Conservation (phyloP, 441 rosid genomes). For the Gossypium trilobum region DNA sequence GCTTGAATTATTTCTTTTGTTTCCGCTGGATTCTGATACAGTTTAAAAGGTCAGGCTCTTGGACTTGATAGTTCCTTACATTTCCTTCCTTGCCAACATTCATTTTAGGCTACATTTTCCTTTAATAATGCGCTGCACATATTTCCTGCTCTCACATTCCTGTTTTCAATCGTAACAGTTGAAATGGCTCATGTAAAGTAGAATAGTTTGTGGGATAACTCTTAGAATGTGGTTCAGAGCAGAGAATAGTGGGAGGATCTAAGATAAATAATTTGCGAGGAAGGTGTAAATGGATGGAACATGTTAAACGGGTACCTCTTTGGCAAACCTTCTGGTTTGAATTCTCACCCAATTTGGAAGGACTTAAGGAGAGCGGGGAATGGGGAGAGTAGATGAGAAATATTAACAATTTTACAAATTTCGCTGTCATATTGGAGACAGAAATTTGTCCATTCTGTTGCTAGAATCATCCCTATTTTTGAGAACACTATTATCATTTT, state of each 20-base stretch:
- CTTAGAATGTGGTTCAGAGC: neutral
- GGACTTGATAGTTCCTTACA: conserved; percentile 9
- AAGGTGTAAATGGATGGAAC: neutral
- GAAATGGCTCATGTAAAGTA: neutral
- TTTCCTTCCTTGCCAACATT: neutral
- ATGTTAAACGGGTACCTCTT: neutral
- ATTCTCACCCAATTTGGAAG: neutral
- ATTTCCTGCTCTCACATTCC: neutral
- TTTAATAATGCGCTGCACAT: neutral
- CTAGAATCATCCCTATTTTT: neutral
- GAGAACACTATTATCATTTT: neutral
- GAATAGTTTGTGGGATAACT: neutral
- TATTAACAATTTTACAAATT: neutral
- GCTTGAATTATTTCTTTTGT: conserved; percentile 98
- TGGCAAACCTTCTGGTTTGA: neutral
- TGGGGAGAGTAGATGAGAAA: neutral
- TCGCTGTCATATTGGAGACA: neutral
- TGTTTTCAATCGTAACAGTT: neutral
- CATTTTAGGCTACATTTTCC: neutral
- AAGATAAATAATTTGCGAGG: conserved; percentile 3
- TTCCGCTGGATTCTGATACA: conserved; percentile 97
- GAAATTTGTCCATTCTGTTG: neutral
- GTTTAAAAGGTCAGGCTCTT: conserved; percentile 68
- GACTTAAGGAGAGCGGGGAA: neutral
- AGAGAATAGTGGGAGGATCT: neutral